Base-by-base conservation (phyloP, 2,329 filamentous ascomycete genomes). In the Nannizzia gypsea region DNA sequence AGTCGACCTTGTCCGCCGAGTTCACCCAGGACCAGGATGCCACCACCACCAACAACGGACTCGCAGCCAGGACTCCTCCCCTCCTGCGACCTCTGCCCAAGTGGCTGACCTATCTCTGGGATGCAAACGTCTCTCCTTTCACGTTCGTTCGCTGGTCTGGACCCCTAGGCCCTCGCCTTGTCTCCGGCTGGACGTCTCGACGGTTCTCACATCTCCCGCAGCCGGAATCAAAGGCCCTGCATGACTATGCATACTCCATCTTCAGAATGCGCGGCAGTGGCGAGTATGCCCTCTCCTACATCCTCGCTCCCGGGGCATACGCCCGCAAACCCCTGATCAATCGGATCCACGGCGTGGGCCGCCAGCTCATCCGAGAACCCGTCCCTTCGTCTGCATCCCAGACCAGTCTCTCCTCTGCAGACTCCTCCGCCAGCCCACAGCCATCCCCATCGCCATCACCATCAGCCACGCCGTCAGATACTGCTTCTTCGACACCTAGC, bases 41-140 rank as follows among this genome's bases (percentile, higher is more conserved):
- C 9, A 50, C 24, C 17, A 58, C 46, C 31, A 64, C 67, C 31
- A 63, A 68, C 38, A 71, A 68, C 36, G 70, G 71, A n/a, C 66
- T 69, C 61, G 60, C 69, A 60, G 67, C 75, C 15, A 70, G 69
- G 61, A 69, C 40, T 67, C 67, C 64, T 66, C 75, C 74, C 73
- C 81, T 83, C 0, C 76, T 80, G 20, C 77, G 80, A 13, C 86
- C 85, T 1, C 73, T 93, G 2, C 90, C 91, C 0, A 85, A 86
- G 72, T 96, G 92, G 91, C 78, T 97, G 20, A 85, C 86, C 60
- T 96, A 91, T 76, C 83, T 99, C 3, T 99, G 93, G 93, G 93
- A 99, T 66, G 88, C 90, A 66, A 99, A 99, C 70, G 84, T 97
- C 64, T 96, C 91, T 0, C 93, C 93, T 5, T 99, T 99, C 73